Base-by-base conservation (phyloP, 1,139 yeast genomes). In the Debaryomycetaceae sp. region DNA sequence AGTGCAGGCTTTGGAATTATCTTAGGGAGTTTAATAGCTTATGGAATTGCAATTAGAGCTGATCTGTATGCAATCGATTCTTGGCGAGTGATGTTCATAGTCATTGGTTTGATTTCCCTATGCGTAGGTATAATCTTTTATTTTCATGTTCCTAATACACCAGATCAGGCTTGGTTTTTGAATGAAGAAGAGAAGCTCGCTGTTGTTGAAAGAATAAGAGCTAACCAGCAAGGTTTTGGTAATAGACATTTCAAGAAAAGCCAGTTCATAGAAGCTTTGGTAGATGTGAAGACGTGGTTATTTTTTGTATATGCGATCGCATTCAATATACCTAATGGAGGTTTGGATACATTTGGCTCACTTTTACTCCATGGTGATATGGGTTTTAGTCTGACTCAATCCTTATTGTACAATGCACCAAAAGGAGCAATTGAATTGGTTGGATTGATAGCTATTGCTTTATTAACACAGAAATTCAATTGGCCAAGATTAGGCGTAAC, bases 21-120 rank as follows among this genome's bases (percentile, higher is more conserved):
- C 15, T 43, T 78, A 15, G 84, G 83, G 31, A 78, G 79, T 39
- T 65, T 73, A 4, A 69, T 80, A 48, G 79, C 82, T 1, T 76
- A 75, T 46, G 79, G 79, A 33, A 52, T 70, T 5, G 65, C 62
- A 31, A 54, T 48, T 26, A 58, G 63, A 42, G 63, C 59, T 36
- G 56, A 50, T 11, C 34, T 57, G 6, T 67, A 59, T 50, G 32
- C 68, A 17, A 50, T 77, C 13, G 63, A 57, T 5, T 63, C 61
- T 1, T 78, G 83, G 82, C 73, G 68, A 47, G 46, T 73, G 3
- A 51, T 75, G 17, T 77, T 73, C 54, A 55, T 75, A 29, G 58
- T 75, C 14, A 67, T 72, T 34, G 83, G 83, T 19, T 58, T 64
- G 16, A 63, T 74, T 43, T 70, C 82, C 0, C 62, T 75, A 13